Evolutionary conservation across 441 rosid species (phyloP), one percentile per base, ranked within the genome.

Genomic region (Erodium moschatum): DNA sequence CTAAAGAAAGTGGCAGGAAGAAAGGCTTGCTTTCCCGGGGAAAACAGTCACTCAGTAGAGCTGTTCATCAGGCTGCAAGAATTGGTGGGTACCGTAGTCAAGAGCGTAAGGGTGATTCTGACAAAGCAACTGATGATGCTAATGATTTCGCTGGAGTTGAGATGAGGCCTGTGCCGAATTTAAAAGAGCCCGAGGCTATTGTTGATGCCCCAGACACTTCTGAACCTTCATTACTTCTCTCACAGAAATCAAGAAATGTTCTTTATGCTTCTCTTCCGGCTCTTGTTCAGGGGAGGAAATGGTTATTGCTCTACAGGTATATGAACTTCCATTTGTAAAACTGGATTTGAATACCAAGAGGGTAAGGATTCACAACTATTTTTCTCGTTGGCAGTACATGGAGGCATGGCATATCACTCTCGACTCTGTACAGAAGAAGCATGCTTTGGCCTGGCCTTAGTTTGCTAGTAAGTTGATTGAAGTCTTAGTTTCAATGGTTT

Each of bases 381-480:
- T 6, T 35, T 69, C 18, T 31, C 62, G 66, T 73, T 78, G 74
- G 35, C 76, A 91, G 98, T 79, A 93, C 98, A 54, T 91, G 98
- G 98, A 89, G 92, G 82, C 96, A 93, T 65, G 98, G 98, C 21
- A 88, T 93, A 77, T 88, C 98, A 33, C 89, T 93, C 61, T 87
- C 95, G 54, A 89, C 97, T 19, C 77, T 93, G 44, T 93, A 93
- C 76, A 84, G 98, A 74, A 87, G 92, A 85, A 91, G 98, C 87
- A 80, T 77, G 80, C 89, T 93, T 67, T 93, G 93, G 96, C 91
- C 97, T 72, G 98, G 98, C 67, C 89, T 76, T 21, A 89, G 95
- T 76, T 79, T 91, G 83, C 87, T 93, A 87, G 98, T 93, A 75
- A 48, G 71, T 54, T 54, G 21, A 54, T 54, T 40, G 1, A 40